A percentile compares a stretch with the other conserved stretches of the same genome.
Conservation (phyloP, 306 rosid genomes). For the Cercis canadensis region DNA sequence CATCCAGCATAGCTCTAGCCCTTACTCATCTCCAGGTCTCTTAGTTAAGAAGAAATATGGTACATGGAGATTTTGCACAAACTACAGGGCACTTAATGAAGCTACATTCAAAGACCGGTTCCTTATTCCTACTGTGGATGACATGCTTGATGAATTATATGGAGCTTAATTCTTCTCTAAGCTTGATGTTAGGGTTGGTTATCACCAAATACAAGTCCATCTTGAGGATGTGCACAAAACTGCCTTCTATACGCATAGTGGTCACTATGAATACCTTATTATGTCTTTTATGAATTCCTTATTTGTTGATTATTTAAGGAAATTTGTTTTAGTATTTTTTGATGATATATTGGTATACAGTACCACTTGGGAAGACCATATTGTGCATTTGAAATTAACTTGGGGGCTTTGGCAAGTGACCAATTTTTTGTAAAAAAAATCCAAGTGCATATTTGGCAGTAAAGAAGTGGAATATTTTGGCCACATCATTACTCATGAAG, state of each 20-base stretch:
- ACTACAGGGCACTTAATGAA: not conserved
- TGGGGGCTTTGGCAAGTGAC: not conserved
- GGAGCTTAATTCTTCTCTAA: not conserved
- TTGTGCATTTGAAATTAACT: not conserved
- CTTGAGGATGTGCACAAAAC: not conserved
- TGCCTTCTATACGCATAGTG: not conserved
- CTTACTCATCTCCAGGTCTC: not conserved
- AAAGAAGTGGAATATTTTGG: no score
- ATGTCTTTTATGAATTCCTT: not conserved
- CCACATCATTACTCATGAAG: not conserved
- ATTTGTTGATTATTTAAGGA: not conserved
- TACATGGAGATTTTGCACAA: not conserved
- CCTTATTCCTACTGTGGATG: not conserved
- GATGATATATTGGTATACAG: not conserved
- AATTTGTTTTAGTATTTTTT: not conserved
- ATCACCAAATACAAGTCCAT: not conserved
- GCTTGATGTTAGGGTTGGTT: not conserved
- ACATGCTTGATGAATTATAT: not conserved
- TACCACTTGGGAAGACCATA: not conserved
- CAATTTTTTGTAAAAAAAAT: not conserved
- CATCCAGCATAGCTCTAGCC: no score
- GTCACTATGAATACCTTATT: not conserved
- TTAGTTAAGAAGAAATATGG: not conserved
- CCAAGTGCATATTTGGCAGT: no score
- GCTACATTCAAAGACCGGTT: not conserved